Base-by-base conservation (phyloP, 2,329 filamentous ascomycete genomes). In the Aureobasidium leucospermi region DNA sequence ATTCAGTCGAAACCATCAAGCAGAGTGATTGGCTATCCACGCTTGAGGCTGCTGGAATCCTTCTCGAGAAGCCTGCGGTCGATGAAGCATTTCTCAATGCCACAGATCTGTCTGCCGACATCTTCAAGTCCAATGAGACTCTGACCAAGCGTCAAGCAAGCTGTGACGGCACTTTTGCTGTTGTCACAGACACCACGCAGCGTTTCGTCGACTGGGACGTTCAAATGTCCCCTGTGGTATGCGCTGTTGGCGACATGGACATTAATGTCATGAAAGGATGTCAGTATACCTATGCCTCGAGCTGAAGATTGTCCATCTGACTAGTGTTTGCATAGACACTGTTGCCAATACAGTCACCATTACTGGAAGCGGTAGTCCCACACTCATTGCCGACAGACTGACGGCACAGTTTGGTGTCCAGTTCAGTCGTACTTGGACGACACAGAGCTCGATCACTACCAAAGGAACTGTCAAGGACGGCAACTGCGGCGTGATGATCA, bases 181-280 rank as follows among this genome's bases (percentile, higher is more conserved):
- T 52, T 4, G 19, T 52, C 23, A 52, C 48, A 2, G 48, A 52
- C 32, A 41, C 48, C 2, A 52, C 48, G 4, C 48, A 52, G 19
- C 48, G 48, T 4, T 64, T 64, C 48, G 52, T 63, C 19, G 63
- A 64, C 32, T 63, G 61, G 61, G 61, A 64, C 46, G 58, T 63
- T 15, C 63, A 63, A 34, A 64, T 64, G 63, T 64, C 63, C 23
- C 60, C 53, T 29, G 61, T 64, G 8, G 60, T 55, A 36, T 63
- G 63, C 41, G 59, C 57, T 19, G 32, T 11, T 11, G 23, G 36
- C 16, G 38, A 48, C 39, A 60, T 61, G 15, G 58, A 59, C 38
- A 61, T 63, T 11, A 58, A 42, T 28, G 57, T 63, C 31, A 49
- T 49, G 29, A 34, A 29, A 29, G 63, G 61, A 16, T 61, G 48